A percentile compares a stretch with the other conserved stretches of the same genome.
Evolutionary conservation across 2,329 filamentous ascomycete genomes (phyloP).

Genomic region (Hirsutella minnesotensis): DNA sequence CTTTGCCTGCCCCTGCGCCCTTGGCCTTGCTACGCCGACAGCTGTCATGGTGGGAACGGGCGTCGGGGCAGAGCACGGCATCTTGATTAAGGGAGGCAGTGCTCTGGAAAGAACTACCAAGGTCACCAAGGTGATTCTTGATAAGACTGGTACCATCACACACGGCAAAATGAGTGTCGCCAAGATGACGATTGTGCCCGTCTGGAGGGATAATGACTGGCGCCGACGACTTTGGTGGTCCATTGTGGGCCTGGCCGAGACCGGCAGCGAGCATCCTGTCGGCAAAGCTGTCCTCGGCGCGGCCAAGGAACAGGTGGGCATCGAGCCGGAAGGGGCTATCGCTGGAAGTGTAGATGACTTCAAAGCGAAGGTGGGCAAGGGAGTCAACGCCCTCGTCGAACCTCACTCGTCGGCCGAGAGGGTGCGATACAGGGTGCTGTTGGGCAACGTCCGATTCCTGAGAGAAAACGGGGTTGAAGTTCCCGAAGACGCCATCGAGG

Average conservation of each 20-base stretch:
- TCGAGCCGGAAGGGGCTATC: constrained; percentile 60
- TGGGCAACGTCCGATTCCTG: constrained; percentile 75
- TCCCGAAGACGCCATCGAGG: constrained; percentile 49
- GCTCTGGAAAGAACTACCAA: constrained; percentile 85
- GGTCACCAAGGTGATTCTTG: constrained; percentile 79
- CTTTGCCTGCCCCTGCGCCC: constrained; percentile 91
- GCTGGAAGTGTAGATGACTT: constrained; percentile 83
- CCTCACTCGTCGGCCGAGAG: constrained; percentile 57
- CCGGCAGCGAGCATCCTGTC: constrained; percentile 90
- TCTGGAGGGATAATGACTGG: constrained; percentile 60
- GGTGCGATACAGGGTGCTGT: constrained; percentile 62
- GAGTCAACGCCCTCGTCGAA: constrained; percentile 72
- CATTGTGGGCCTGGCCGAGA: constrained; percentile 89
- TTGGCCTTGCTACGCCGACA: constrained; percentile 91
- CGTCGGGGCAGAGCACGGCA: constrained; percentile 87
- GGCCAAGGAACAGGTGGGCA: constrained; percentile 63
- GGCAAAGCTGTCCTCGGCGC: constrained; percentile 73
- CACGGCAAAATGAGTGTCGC: constrained; percentile 92
- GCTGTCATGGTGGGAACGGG: constrained; percentile 99
- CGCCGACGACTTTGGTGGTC: constrained; percentile 81
- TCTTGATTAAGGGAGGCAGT: constrained; percentile 93
- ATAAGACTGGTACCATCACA: constrained; percentile 94
- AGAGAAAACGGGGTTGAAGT: constrained; percentile 57
- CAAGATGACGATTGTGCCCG: constrained; percentile 49
- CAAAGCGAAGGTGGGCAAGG: constrained; percentile 69